Conservation (phyloP, 192 early-diverging fungal species). For the Gaertneriomyces semiglobifer region DNA sequence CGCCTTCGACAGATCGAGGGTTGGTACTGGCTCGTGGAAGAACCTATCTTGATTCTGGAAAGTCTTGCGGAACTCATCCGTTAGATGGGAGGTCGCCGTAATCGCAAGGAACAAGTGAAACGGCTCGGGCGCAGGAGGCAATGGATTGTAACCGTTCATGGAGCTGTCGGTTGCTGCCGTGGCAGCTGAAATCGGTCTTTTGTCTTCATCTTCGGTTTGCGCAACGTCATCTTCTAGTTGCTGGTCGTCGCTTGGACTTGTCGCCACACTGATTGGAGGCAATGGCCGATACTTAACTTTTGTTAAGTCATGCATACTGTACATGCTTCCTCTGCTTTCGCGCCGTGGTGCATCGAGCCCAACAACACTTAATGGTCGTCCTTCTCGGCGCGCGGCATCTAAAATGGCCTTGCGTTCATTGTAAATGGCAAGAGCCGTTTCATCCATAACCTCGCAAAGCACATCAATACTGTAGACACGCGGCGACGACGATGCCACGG, state of each 20-base stretch:
- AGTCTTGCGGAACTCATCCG: conserved; percentile 30
- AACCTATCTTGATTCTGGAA: conserved; percentile 32
- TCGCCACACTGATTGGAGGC: conserved; percentile 33
- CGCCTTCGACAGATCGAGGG: not conserved
- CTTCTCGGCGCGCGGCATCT: conserved; percentile 34
- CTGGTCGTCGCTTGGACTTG: not conserved
- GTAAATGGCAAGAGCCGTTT: conserved; percentile 41
- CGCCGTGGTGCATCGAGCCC: not conserved
- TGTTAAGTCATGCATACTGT: conserved; percentile 20
- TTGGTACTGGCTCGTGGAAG: conserved; percentile 19
- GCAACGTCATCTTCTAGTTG: not conserved
- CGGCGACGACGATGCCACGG: not conserved
- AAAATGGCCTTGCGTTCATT: conserved; percentile 23
- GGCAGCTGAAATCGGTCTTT: conserved; percentile 9
- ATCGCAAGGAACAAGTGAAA: conserved; percentile 35
- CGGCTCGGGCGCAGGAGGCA: conserved; percentile 29
- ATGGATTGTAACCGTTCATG: not conserved
- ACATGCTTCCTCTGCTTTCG: not conserved
- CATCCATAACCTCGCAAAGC: conserved; percentile 46
- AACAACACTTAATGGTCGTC: conserved; percentile 25
- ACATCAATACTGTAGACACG: conserved; percentile 41
- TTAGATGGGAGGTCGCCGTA: conserved; percentile 19
- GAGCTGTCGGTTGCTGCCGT: conserved; percentile 17
- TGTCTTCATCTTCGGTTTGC: not conserved
- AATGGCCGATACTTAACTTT: conserved; percentile 36